These are phyloP conservation scores for Globisporangium barbulae DNA, from an alignment of 352 stramenopile genomes.

Conservation along the genomic window DNA sequence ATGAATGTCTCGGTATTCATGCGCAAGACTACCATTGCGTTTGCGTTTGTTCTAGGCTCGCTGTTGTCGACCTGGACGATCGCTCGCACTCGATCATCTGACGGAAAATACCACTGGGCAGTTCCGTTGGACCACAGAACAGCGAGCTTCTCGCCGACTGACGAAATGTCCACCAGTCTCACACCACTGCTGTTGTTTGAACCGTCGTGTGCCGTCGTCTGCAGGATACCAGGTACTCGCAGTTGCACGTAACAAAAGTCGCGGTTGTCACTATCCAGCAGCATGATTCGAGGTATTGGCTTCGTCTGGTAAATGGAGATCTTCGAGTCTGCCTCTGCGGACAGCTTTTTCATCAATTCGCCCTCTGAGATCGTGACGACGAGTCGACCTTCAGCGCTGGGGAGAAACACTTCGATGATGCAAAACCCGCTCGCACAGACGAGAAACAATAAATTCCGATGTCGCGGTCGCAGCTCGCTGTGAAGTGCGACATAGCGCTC, in stretches of 20 bases:
- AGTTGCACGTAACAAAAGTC: constrained; percentile 20
- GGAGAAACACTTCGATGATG: constrained; percentile 33
- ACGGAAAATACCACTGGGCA: constrained; percentile 26
- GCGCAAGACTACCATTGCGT: constrained; percentile 2
- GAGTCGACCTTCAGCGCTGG: constrained; percentile 22
- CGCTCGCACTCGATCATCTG: constrained; percentile 26
- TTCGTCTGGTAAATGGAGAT: constrained; percentile 31
- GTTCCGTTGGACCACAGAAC: constrained; percentile 32
- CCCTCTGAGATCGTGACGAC: constrained; percentile 19
- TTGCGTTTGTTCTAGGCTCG: background rate
- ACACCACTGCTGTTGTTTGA: background rate
- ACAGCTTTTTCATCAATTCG: constrained; percentile 22
- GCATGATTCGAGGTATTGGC: constrained; percentile 24
- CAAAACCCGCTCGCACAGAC: constrained; percentile 41
- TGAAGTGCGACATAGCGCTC: constrained; percentile 35
- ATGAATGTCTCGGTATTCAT: constrained; percentile 3
- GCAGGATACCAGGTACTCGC: constrained; percentile 1
- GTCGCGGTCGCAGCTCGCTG: constrained; percentile 12
- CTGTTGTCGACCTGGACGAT: constrained; percentile 21
- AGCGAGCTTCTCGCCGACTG: constrained; percentile 12
- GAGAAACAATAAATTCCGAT: constrained; percentile 26
- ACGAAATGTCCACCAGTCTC: constrained; percentile 11
- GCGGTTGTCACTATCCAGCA: constrained; percentile 21
- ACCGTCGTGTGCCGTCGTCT: background rate
- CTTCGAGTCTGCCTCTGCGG: background rate